Evolutionary conservation across 371 early-diverging fungal species (phyloP), one percentile per base, ranked within the genome.

Genomic region (Syncephalastrum contaminatum): DNA sequence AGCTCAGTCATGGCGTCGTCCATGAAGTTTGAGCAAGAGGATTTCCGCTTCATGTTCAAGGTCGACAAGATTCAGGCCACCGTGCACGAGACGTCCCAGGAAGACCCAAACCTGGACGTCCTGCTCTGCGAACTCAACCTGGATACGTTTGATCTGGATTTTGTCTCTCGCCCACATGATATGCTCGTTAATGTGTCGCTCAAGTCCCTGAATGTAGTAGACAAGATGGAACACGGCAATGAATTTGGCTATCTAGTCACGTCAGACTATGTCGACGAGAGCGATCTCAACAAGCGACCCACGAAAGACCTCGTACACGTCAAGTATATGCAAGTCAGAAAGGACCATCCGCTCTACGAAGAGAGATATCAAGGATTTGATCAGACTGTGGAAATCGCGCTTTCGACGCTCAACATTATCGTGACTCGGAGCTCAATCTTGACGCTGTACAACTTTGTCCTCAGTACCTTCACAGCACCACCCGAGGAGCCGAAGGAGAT

Each of bases 391-490:
- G 86, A 86, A 42, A 77, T 91, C 4, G 67, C 76, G 8, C 66
- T 93, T n/a, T 89, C 88, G 3, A 84, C 85, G 3, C 65, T 91
- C 10, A 84, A 85, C 5, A 67, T 91, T 44, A 73, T 87, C 45
- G 73, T 92, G 3, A 86, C 87, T n/a, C 78, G 88, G 48, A 82
- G 82, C 48, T 85, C 87, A 16, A 74, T 93, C 4, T 59, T 93
- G 30, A 77, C 82, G 2, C 61, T 90, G 3, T 90, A 93, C 60
- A 89, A 90, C 58, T 92, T 88, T 58, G 72, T 91, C 14, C 75
- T 93, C 48, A 76, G 74, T 30, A 92, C 92, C 3, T 93, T 93
- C 48, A 83, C 75, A 0, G 59, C 63, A 2, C 75, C 75, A 6
- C 60, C 64, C 2, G 36, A 5, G 36, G 36, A 30, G 2, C 10